These are phyloP conservation scores for Lachancea mirantina DNA, from an alignment of 805 yeast species.

Conservation along the genomic window DNA sequence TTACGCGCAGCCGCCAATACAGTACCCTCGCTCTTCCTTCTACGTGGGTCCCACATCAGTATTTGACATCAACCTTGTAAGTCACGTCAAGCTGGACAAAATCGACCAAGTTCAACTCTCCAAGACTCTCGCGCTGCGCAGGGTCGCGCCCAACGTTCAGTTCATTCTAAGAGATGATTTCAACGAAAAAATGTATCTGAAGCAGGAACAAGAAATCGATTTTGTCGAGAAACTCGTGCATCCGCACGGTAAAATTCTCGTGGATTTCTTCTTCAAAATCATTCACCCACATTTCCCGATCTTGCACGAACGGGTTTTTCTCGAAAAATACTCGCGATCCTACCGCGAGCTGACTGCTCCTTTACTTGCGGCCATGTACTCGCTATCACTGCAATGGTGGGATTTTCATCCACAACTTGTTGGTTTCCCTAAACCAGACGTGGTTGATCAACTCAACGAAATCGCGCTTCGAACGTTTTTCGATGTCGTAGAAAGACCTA, in stretches of 20 bases:
- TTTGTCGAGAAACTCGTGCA: constrained; percentile 76
- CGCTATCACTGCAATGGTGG: constrained; percentile 92
- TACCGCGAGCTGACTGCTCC: constrained; percentile 92
- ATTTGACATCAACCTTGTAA: constrained; percentile 65
- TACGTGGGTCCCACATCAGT: constrained; percentile 84
- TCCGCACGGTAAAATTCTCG: constrained; percentile 83
- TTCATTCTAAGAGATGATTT: constrained; percentile 78
- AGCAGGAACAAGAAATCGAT: constrained; percentile 72
- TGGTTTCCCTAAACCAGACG: constrained; percentile 71
- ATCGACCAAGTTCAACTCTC: constrained; percentile 76
- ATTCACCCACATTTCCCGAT: constrained; percentile 91
- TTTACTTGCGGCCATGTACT: constrained; percentile 80
- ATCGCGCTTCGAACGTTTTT: constrained; percentile 59
- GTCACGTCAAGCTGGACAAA: constrained; percentile 55
- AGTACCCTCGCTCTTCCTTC: constrained; percentile 84
- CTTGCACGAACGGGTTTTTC: constrained; percentile 80
- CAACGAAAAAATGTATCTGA: constrained; percentile 57
- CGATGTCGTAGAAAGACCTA: constrained; percentile 78
- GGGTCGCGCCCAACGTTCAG: constrained; percentile 68
- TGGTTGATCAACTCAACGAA: constrained; percentile 54
- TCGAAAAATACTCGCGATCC: constrained; percentile 85
- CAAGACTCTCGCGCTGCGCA: constrained; percentile 59
- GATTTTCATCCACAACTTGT: constrained; percentile 62
- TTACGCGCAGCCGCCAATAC: constrained; percentile 40
- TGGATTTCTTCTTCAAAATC: constrained; percentile 73